phyloP scores from a whole-genome alignment of 306 rosid species.

The Hippophae tibetana region DNA sequence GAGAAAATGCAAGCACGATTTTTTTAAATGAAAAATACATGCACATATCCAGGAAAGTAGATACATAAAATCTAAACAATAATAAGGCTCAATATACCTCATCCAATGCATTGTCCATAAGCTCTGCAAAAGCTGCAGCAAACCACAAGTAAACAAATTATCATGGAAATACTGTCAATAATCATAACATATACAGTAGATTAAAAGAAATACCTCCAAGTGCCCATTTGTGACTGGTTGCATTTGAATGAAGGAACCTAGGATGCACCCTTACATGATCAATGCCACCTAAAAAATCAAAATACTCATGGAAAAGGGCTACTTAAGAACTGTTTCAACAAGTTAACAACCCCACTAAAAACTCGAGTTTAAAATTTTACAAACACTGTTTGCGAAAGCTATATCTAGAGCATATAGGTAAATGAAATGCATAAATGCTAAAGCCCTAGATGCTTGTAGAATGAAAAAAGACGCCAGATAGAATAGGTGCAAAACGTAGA shows the following conservation, averaged over 20 bases:
- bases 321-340: neutral
- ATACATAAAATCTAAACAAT: neutral
- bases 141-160: neutral
- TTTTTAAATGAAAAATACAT: neutral
- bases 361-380: too few species aligned
- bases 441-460: too few species aligned
- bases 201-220: slow-evolving; percentile 57
- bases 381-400: too few species aligned
- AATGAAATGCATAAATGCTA: too few species aligned
- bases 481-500: too few species aligned
- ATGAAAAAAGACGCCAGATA: too few species aligned
- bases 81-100: slow-evolving; percentile 41
- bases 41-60: neutral
- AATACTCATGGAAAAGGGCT: neutral
- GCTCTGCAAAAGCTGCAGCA: slow-evolving; percentile 89
- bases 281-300: slow-evolving; percentile 63
- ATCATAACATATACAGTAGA: neutral
- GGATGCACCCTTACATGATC: slow-evolving; percentile 93
- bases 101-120: slow-evolving; percentile 79
- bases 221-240: slow-evolving; percentile 97
- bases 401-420: too few species aligned
- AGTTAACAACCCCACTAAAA: neutral
- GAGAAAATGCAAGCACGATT: too few species aligned
- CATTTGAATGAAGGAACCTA: slow-evolving; percentile 91
- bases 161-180: neutral